A percentile compares a stretch with the other conserved stretches of the same genome.
These are phyloP conservation scores for Rubroboletus satanas DNA, from an alignment of 768 basidiomycete genomes.

Conservation along the genomic window DNA sequence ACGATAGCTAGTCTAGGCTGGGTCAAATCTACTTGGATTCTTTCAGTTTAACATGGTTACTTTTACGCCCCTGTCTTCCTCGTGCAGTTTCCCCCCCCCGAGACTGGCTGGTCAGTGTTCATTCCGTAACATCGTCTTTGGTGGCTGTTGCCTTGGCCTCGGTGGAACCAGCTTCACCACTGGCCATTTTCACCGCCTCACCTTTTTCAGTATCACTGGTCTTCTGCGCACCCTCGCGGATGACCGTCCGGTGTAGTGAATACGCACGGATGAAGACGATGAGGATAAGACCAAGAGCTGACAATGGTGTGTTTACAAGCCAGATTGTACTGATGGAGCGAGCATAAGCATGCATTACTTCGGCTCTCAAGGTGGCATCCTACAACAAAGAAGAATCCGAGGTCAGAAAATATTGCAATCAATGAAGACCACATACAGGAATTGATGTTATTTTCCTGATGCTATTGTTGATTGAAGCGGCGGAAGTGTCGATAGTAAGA, in stretches of 20 bases:
- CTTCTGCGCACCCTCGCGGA: slow-evolving; percentile 11
- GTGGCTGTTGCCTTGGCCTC: neutral
- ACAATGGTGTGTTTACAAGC: slow-evolving; percentile 35
- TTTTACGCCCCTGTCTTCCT: neutral
- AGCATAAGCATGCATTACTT: slow-evolving; percentile 37
- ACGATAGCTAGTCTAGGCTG: neutral
- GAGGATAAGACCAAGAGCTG: slow-evolving; percentile 31
- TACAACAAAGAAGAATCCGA: slow-evolving; percentile 15
- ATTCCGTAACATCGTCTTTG: neutral
- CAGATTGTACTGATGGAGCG: slow-evolving; percentile 37
- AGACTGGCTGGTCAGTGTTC: slow-evolving; percentile 1
- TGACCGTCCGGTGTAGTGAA: slow-evolving; percentile 30
- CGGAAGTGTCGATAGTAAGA: slow-evolving; percentile 37
- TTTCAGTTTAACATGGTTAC: neutral
- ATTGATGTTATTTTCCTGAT: slow-evolving; percentile 41
- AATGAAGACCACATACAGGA: slow-evolving; percentile 16
- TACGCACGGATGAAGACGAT: slow-evolving; percentile 35
- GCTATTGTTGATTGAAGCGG: slow-evolving; percentile 43
- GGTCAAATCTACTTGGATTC: neutral
- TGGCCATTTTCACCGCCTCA: neutral
- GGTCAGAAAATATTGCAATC: slow-evolving; percentile 3
- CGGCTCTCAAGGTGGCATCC: slow-evolving; percentile 26
- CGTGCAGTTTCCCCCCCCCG: neutral
- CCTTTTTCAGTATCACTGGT: slow-evolving; percentile 32
- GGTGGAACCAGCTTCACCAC: neutral